Evolutionary conservation across 2,329 filamentous ascomycete species (phyloP).

Genomic region (Apiospora hydei): DNA sequence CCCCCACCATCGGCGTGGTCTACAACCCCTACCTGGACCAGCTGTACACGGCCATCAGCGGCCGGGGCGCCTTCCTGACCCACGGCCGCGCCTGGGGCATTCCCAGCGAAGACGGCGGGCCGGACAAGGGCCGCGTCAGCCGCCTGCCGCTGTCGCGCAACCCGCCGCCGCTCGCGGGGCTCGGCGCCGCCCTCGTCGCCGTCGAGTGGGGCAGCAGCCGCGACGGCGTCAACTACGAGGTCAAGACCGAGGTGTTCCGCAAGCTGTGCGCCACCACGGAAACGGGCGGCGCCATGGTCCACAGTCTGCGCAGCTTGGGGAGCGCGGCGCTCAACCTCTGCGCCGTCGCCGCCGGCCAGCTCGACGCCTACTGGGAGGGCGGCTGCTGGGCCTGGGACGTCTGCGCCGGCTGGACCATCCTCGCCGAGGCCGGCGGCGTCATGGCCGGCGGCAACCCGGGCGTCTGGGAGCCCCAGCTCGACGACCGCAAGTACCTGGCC

Average conservation of each 20-base stretch:
- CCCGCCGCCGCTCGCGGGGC: constrained; percentile 63
- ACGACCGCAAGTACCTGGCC: constrained; percentile 68
- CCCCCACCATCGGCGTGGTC: constrained; percentile 74
- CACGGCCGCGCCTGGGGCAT: constrained; percentile 50
- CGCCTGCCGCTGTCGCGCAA: constrained; percentile 55
- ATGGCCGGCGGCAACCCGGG: constrained; percentile 79
- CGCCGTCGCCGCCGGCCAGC: constrained; percentile 71
- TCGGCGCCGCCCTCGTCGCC: constrained; percentile 71
- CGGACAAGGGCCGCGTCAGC: constrained; percentile 41
- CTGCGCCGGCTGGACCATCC: constrained; percentile 80
- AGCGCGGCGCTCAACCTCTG: constrained; percentile 80
- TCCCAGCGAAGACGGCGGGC: constrained; percentile 39
- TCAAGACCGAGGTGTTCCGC: constrained; percentile 72
- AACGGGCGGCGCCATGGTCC: constrained; percentile 77
- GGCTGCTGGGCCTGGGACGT: constrained; percentile 90
- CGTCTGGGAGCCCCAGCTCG: constrained; percentile 69
- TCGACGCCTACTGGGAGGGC: constrained; percentile 83
- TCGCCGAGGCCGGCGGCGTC: constrained; percentile 75
- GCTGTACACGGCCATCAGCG: constrained; percentile 73
- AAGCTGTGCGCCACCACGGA: constrained; percentile 67
- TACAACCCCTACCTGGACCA: constrained; percentile 80
- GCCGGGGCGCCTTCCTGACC: constrained; percentile 69
- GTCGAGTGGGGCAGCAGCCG: constrained; percentile 78
- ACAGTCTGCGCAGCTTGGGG: constrained; percentile 74
- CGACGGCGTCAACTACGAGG: constrained; percentile 72